Evolutionary conservation across 2,329 filamentous ascomycete species (phyloP).

Genomic region (Dactylellina leptospora): DNA sequence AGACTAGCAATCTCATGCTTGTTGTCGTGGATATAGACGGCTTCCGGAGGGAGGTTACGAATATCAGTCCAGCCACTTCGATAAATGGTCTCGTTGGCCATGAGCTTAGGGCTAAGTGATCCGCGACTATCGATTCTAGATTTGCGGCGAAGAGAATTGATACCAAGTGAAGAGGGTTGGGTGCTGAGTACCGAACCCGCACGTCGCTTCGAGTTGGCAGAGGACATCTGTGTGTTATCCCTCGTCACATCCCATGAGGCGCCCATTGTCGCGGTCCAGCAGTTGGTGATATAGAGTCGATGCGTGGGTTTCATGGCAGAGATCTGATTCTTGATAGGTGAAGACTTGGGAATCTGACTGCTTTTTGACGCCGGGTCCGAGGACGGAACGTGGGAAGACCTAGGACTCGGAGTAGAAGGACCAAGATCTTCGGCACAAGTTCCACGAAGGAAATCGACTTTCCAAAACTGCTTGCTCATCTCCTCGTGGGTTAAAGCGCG

Average conservation of each 20-base stretch:
- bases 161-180: conserved; percentile 30
- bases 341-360: conserved; percentile 21
- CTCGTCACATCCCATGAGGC: conserved; percentile 32
- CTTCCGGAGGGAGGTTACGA: conserved; percentile 34
- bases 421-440: conserved; percentile 48
- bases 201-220: conserved; percentile 26
- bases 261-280: conserved; percentile 22
- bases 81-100: conserved; percentile 11
- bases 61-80: conserved; percentile 40
- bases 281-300: conserved; percentile 47
- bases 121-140: conserved; percentile 16
- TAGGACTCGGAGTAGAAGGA: conserved; percentile 15
- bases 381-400: conserved; percentile 19
- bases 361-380: conserved; percentile 21
- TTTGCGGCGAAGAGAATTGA: conserved; percentile 13
- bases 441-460: conserved; percentile 48
- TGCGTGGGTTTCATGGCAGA: conserved; percentile 24
- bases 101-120: conserved; percentile 18
- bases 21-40: conserved; percentile 35
- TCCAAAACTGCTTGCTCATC: conserved; percentile 51
- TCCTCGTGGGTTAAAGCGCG: conserved; percentile 30
- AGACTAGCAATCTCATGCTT: conserved; percentile 34
- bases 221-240: conserved; percentile 41
- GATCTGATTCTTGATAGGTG: conserved; percentile 7
- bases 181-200: conserved; percentile 40